A percentile compares a stretch with the other conserved stretches of the same genome.
Evolutionary conservation across 139 green algal genomes (phyloP).

Genomic region (Astrephomene gubernaculifera): DNA sequence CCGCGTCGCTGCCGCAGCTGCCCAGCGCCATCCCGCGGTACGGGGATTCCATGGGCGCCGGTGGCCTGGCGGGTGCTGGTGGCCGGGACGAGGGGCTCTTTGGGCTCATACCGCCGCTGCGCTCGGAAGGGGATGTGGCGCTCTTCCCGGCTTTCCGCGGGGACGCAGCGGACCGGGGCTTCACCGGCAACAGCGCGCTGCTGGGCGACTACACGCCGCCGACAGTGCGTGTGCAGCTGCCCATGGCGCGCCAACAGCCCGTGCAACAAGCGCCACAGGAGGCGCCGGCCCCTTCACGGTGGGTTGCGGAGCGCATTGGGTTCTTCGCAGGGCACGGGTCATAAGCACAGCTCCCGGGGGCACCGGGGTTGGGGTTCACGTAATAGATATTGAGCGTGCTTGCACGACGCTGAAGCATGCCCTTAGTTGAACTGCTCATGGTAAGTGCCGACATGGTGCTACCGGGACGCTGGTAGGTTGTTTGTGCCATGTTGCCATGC

Average conservation of each 20-base stretch:
- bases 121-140: constrained; percentile 42
- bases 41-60: constrained; percentile 2
- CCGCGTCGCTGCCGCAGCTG: constrained; percentile 63
- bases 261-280: background rate
- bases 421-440: too few species aligned
- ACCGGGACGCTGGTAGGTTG: too few species aligned
- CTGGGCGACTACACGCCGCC: constrained; percentile 63
- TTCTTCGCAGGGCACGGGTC: too few species aligned
- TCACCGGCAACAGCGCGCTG: constrained; percentile 53
- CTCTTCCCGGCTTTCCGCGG: constrained; percentile 57
- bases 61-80: background rate
- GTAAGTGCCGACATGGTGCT: too few species aligned
- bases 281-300: constrained; percentile 22
- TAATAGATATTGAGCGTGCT: too few species aligned
- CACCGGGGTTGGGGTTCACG: too few species aligned
- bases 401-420: too few species aligned
- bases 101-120: constrained; percentile 64
- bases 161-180: constrained; percentile 29
- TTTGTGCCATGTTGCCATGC: too few species aligned
- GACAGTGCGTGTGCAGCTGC: constrained; percentile 14
- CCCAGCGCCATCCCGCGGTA: constrained; percentile 41
- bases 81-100: constrained; percentile 53
- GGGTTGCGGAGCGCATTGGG: too few species aligned
- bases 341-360: too few species aligned
- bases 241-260: constrained; percentile 17